phyloP scores from a whole-genome alignment of 2,329 filamentous ascomycete genomes.

The Pyricularia sp. region DNA sequence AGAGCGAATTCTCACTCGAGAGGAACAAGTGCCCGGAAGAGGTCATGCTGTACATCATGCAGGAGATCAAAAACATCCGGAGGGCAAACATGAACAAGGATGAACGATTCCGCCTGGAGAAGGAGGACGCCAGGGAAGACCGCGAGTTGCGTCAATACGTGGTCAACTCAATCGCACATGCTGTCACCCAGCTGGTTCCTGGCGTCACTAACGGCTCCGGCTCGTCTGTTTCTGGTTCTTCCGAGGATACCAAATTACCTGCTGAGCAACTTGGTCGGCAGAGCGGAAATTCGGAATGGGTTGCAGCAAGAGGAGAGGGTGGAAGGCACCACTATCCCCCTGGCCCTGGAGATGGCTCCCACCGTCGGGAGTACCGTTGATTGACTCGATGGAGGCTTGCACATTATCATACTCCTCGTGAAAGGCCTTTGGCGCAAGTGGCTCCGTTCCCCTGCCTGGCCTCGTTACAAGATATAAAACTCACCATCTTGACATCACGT shows the following conservation, averaged over 20 bases:
- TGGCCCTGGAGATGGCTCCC: slow-evolving; percentile 10
- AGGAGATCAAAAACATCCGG: slow-evolving; percentile 80
- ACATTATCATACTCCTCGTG: neutral
- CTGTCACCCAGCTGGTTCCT: slow-evolving; percentile 59
- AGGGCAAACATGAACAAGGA: slow-evolving; percentile 80
- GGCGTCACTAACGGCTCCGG: slow-evolving; percentile 20
- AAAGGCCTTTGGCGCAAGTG: neutral
- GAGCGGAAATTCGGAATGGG: slow-evolving; percentile 26
- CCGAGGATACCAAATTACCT: slow-evolving; percentile 51
- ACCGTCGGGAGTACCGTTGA: slow-evolving; percentile 12
- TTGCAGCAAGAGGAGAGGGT: slow-evolving; percentile 24
- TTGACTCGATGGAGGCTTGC: neutral
- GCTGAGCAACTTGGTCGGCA: slow-evolving; percentile 44
- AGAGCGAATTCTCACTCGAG: slow-evolving; percentile 61
- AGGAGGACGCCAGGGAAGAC: slow-evolving; percentile 69
- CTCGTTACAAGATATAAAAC: neutral
- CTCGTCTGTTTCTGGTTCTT: slow-evolving; percentile 13
- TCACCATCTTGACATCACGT: neutral
- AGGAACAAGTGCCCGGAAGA: slow-evolving; percentile 78
- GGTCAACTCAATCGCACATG: slow-evolving; percentile 62
- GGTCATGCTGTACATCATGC: slow-evolving; percentile 81
- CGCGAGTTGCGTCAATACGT: slow-evolving; percentile 67
- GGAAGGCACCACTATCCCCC: slow-evolving; percentile 15
- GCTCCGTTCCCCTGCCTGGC: neutral
- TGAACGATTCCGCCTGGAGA: slow-evolving; percentile 70